Base-by-base conservation (phyloP, 2,329 filamentous ascomycete species). In the Arachnomyces sp. region DNA sequence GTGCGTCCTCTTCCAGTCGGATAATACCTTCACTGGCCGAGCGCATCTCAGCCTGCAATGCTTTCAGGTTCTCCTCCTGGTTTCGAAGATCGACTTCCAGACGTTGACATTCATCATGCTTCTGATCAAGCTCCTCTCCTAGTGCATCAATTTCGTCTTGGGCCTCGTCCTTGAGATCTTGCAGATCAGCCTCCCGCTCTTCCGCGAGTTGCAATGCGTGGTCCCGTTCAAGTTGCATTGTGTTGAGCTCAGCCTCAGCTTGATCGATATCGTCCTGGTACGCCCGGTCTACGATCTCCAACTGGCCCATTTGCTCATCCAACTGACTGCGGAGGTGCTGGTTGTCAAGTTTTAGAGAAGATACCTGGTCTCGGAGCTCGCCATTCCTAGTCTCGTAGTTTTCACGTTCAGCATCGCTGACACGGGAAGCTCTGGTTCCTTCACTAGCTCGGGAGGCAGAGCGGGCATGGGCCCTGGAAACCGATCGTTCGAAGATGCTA, bases 41-140 rank as follows among this genome's bases (percentile, higher is more conserved):
- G 47, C 89, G 84, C 81, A 98, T 92, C 69, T 96, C 92, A 43
- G 83, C 80, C 57, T 96, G 90, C 39, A 98, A 67, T n/a, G 86
- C 84, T 48, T 82, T 80, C 61, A 95, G 90, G 57, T 92, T 93
- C 55, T 96, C 89, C 9, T 80, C 80, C 38, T 82, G 78, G 47
- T 85, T 82, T 45, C 78, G 76, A 11, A 94, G 66, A 31, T 92
- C 85, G 11, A 76, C 71, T 42, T 82, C 76, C 17, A 92, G 65
- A 11, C 78, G 76, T 49, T 82, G 74, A 31, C 81, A 77, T 50
- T 90, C 84, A 4, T 79, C 75, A 33, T 77, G 76, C 44, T 82
- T 82, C 54, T 82, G 75, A 40, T 89, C 84, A 3, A 81, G 73
- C 45, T 93, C 82, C 8, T 73, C 65, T 43, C 76, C 71, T 36